Evolutionary conservation across 2,329 filamentous ascomycete species (phyloP), one percentile per base, ranked within the genome.

Genomic region (Aspergillus novoparasiticus): DNA sequence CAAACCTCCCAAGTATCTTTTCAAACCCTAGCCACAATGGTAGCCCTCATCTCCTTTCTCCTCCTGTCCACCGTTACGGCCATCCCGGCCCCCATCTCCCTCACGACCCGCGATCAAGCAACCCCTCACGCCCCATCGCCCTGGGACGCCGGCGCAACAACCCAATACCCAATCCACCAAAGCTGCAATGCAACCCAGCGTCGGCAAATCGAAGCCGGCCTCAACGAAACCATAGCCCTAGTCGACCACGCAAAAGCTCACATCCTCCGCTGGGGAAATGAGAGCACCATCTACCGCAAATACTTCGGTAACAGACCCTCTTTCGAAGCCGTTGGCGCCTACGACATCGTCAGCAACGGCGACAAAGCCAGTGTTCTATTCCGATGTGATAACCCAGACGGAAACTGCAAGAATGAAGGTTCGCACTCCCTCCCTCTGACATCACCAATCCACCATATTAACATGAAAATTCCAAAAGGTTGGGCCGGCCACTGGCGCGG

Each of bases 401-500:
- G 82, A 23, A 91, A 91, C 78, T 91, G 89, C 69, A 77, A 61
- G 66, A 6, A 82, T 72, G 12, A 83, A 81, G 70, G 80, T 83
- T 30, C 72, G 79, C 16, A n/a, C 16, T 36, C 1, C 30, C 80
- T n/a, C n/a, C 43, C 32, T 28, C 45, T n/a, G 32, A 2, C 16
- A 19, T 32, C 9, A 11, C 12, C 19, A 26, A 4, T 21, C 26
- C 21, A 26, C 5, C 41, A 30, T 6, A 23, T 28, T 55, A 28
- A 54, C 51, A 36, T 23, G 51, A 48, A 60, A 48, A 59, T 57
- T 26, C 23, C 23, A 26, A 57, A 46, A 90, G 87, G 80, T 58
- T 91, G 85, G 84, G 89, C 81, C 53, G 89, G 89, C 39, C 89
- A 91, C 79, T 90, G 85, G 85, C 86, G 89, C 60, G 89, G 89